These are phyloP conservation scores for Kappamyces sp. DNA, from an alignment of 192 early-diverging fungal genomes.

Conservation along the genomic window DNA sequence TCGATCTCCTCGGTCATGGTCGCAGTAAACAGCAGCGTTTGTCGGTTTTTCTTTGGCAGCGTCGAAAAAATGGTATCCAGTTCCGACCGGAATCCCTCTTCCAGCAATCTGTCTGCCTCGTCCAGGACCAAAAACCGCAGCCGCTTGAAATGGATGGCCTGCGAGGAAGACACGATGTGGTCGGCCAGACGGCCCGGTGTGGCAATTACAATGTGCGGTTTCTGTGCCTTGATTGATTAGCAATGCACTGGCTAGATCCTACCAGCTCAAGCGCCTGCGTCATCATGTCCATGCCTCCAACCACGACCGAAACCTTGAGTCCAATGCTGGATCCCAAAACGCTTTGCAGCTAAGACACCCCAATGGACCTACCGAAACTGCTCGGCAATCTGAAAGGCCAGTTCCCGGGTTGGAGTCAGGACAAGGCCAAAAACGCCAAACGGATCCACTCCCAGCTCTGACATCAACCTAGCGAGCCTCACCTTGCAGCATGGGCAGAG, in stretches of 20 bases:
- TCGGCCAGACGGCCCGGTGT: constrained; percentile 90
- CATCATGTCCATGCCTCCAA: constrained; percentile 97
- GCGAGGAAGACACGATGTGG: constrained; percentile 74
- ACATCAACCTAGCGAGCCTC: no score
- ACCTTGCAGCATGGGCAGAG: constrained; percentile 93
- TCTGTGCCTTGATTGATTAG: no score
- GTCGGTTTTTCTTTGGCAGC: constrained; percentile 76
- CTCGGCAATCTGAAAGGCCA: constrained; percentile 97
- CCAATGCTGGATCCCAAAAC: constrained; percentile 85
- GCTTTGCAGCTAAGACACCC: no score
- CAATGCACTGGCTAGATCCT: no score
- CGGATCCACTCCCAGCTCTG: constrained; percentile 90
- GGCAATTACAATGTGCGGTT: constrained; percentile 54
- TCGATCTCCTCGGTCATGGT: constrained; percentile 92
- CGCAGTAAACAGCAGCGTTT: constrained; percentile 93
- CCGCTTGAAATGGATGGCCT: constrained; percentile 65
- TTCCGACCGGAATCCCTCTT: constrained; percentile 78
- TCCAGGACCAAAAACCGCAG: constrained; percentile 88
- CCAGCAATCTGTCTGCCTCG: constrained; percentile 90
- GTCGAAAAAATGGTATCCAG: constrained; percentile 69
- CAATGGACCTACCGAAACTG: no score
- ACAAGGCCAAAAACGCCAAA: constrained; percentile 96
- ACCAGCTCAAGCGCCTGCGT: constrained; percentile 82
- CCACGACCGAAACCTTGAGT: constrained; percentile 76
- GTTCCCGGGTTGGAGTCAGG: constrained; percentile 92